A percentile compares a stretch with the other conserved stretches of the same genome.
phyloP scores from a whole-genome alignment of 2,329 filamentous ascomycete species.

The Cytospora paraplurivora region DNA sequence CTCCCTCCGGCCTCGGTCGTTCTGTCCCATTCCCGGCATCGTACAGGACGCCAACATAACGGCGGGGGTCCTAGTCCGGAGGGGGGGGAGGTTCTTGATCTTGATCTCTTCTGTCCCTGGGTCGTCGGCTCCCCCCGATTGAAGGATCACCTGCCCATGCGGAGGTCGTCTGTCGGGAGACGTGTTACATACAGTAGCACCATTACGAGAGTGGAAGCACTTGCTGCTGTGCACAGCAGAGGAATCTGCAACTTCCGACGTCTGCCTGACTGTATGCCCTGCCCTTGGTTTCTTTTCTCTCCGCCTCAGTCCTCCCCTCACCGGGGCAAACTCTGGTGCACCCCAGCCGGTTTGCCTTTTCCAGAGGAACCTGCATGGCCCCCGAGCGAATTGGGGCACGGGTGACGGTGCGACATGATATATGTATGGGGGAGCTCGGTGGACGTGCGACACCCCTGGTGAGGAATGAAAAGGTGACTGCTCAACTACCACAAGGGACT shows the following conservation, averaged over 20 bases:
- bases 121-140: too few relatives aligned
- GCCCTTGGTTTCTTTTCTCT: too few relatives aligned
- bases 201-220: too few relatives aligned
- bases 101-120: too few relatives aligned
- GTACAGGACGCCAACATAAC: not conserved
- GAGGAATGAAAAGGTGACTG: constrained; percentile 8
- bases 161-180: too few relatives aligned
- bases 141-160: too few relatives aligned
- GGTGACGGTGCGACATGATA: constrained; percentile 12
- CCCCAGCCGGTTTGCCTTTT: constrained; percentile 10
- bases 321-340: not conserved
- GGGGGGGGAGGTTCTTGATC: too few relatives aligned
- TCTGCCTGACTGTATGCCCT: too few relatives aligned
- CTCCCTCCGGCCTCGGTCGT: not conserved
- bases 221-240: too few relatives aligned
- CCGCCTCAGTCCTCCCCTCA: not conserved
- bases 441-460: constrained; percentile 6
- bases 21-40: not conserved
- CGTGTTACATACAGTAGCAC: too few relatives aligned
- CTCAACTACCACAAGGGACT: constrained; percentile 23
- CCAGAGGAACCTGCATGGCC: constrained; percentile 17
- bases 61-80: not conserved
- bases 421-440: too few relatives aligned
- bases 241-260: too few relatives aligned
- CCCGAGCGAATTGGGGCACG: constrained; percentile 13